Evolutionary conservation across 148 eudicot genomes (phyloP), one percentile per base, ranked within the genome.

Genomic region (Rheum nobile): DNA sequence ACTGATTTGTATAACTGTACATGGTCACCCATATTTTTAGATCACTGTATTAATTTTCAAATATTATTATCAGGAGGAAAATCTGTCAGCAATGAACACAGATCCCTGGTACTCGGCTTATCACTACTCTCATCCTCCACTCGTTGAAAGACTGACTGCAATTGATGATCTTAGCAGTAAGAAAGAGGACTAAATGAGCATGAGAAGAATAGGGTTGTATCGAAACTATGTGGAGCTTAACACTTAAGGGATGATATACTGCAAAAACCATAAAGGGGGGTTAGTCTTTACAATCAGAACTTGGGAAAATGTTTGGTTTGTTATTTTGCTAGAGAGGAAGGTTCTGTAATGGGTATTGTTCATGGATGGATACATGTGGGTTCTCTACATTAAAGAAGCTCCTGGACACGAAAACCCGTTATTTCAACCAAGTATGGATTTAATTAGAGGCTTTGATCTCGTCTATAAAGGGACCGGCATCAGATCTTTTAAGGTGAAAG

Each of bases 51-150:
- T 54, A 39, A 55, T 31, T n/a, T 77, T 65, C 9, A 31, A 65
- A 32, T 34, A 16, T 1, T 65, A 8, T 65, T 65, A 19, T 21
- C 88, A 95, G 99, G 99, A 95, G 57, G 97, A 95, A 79, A 95
- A 95, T 77, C 72, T 95, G 78, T 91, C 99, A 19, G 87, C 99
- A 8, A 95, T 95, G 97, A 95, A 95, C 76, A 91, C 96, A 12
- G 99, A 95, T 85, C 97, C 96, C 26, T 92, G 96, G 96, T 95
- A 95, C 82, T 95, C 99, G 0, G 96, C 99, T 2, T 95, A 95
- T 77, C 99, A 95, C 75, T 91, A 86, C 77, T 91, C 97, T 72
- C 99, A 95, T 79, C 99, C 97, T 67, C 99, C 99, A 17, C 90
- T 95, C 4, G 99, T 92, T 29, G 99, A 95, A 86, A 87, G 97